Conservation (phyloP, 208 protist species). For the Trypanosoma melophagium region DNA sequence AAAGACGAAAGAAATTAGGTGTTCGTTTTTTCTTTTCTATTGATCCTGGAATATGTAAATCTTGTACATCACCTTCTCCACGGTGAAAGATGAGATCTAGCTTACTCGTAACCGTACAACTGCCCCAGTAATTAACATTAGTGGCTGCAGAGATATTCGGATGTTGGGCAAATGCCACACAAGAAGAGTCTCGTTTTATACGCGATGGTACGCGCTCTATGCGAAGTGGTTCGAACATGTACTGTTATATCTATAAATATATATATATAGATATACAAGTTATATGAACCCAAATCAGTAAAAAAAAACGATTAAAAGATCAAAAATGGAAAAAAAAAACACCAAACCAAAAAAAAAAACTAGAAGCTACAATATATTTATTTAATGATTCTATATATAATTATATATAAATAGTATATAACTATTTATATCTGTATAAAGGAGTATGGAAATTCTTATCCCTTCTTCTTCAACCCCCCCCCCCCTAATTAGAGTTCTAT, state of each 20-base stretch:
- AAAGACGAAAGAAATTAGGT: constrained; percentile 26
- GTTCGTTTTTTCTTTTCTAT: constrained; percentile 22
- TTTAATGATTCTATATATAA: not conserved
- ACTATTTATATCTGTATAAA: not conserved
- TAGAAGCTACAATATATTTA: not conserved
- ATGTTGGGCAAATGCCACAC: constrained; percentile 22
- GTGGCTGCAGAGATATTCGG: constrained; percentile 1
- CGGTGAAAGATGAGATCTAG: constrained; percentile 26
- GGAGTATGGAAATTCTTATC: not conserved
- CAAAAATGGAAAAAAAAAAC: constrained; percentile 12
- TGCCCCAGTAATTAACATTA: constrained; percentile 9
- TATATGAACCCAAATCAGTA: not conserved
- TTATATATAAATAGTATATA: not conserved
- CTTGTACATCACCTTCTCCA: not conserved
- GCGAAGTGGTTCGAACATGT: constrained; percentile 27
- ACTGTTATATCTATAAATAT: not conserved
- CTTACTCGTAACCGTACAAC: constrained; percentile 15
- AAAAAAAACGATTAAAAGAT: not conserved
- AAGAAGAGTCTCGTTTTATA: constrained; percentile 8
- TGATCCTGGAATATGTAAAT: constrained; percentile 14
- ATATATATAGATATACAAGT: not conserved
- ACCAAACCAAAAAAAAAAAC: constrained; percentile 4
- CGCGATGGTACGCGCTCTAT: constrained; percentile 29
- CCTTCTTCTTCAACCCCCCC: not conserved
- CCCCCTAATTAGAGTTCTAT: not conserved